Base-by-base conservation (phyloP, 192 early-diverging fungal species). In the Glomus cerebriforme region DNA sequence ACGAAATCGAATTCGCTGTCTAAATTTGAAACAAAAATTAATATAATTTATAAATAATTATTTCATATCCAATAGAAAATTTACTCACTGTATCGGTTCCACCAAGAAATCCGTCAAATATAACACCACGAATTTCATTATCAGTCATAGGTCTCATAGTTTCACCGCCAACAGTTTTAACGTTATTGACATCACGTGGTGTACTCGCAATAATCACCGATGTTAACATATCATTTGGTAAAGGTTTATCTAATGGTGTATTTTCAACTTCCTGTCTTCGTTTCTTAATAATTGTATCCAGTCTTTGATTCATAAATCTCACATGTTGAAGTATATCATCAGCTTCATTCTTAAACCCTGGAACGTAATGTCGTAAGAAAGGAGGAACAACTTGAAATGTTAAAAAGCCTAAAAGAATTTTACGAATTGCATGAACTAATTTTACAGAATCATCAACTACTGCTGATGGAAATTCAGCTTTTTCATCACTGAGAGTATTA, bases 211-310 rank as follows among this genome's bases (percentile, higher is more conserved):
- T 76, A 39, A 64, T 45, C 22, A 63, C 45, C 0, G 29, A 54
- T 64, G 75, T 64, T 24, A 76, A 59, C 31, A 76, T 37, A 76
- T 76, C 59, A 43, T 37, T 32, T 12, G 26, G 19, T 47, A 64
- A 76, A n/a, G 22, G 10, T n/a, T 59, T 32, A n/a, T 39, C 47
- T n/a, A 29, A 7, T 26, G 32, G 54, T 5, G n/a, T 27, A 10
- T 76, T 37, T 39, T 62, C 75, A 43, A 76, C 64, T 29, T 76
- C 75, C 22, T 62, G 22, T 64, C 75, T 62, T 64, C 37, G n/a
- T 64, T 63, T 32, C 7, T 15, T 34, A 29, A 76, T 76, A 15
- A 76, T 64, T 15, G 9, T 29, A 19, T 31, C 7, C 2, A 76
- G 7, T n/a, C 12, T 62, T 39, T 37, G 5, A 63, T 64, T 17